phyloP scores from a whole-genome alignment of 2,329 filamentous ascomycete species.

The Coleophoma eucalyptorum region DNA sequence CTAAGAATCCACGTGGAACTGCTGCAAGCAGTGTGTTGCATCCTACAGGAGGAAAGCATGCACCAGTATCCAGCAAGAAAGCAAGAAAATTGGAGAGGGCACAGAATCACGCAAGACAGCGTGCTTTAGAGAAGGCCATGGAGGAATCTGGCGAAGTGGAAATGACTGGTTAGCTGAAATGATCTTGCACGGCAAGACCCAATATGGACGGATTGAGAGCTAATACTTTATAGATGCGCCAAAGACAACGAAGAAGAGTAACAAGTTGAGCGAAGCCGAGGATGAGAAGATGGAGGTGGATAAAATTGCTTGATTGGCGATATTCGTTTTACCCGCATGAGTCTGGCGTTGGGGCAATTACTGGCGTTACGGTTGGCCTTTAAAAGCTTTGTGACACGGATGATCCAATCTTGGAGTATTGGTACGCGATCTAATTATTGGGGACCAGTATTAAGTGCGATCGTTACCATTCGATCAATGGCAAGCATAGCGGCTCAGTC shows the following conservation, averaged over 20 bases:
- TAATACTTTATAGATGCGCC: constrained; percentile 19
- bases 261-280: constrained; percentile 4
- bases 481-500: no score
- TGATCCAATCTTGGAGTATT: no score
- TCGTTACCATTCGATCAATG: no score
- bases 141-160: constrained; percentile 24
- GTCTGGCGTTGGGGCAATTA: constrained; percentile 2
- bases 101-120: constrained; percentile 23
- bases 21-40: constrained; percentile 22
- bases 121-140: constrained; percentile 27
- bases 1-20: constrained; percentile 27
- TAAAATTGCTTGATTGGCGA: constrained; percentile 8
- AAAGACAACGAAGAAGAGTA: constrained; percentile 16
- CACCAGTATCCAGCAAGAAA: constrained; percentile 28
- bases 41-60: constrained; percentile 26
- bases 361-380: not conserved
- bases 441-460: no score
- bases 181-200: not conserved
- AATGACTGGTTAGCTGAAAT: constrained; percentile 23
- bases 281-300: constrained; percentile 20
- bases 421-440: no score
- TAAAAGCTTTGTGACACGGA: not conserved
- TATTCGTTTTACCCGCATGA: not conserved
- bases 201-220: not conserved
- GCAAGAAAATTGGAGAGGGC: constrained; percentile 28